Evolutionary conservation across 768 basidiomycete genomes (phyloP).

Genomic region (Phallus indusiatus): DNA sequence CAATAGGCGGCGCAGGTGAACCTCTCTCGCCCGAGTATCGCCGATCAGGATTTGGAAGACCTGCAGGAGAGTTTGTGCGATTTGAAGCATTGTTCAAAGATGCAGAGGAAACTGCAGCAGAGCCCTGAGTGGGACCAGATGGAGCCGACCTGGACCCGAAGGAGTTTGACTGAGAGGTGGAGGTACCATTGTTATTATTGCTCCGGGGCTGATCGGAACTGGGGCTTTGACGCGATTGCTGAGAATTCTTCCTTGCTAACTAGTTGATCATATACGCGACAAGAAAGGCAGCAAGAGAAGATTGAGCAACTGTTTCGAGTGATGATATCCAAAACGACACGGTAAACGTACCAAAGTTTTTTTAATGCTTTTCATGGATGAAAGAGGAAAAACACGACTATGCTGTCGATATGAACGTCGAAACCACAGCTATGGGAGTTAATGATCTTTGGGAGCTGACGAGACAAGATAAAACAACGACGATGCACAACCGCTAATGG

Average conservation of each 20-base stretch:
- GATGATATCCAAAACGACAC: conserved; percentile 7
- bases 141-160: conserved; percentile 5
- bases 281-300: background rate
- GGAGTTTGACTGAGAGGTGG: conserved; percentile 52
- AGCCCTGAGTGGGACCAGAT: conserved; percentile 28
- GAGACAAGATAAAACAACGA: background rate
- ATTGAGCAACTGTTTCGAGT: too few species aligned
- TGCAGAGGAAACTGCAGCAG: conserved; percentile 25
- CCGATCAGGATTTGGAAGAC: conserved; percentile 44
- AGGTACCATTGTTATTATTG: conserved; percentile 32
- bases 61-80: conserved; percentile 21
- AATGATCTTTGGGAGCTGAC: background rate
- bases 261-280: conserved; percentile 21
- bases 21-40: conserved; percentile 41
- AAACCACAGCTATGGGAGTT: background rate
- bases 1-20: conserved; percentile 66
- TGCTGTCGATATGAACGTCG: background rate
- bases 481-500: background rate
- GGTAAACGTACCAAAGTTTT: conserved; percentile 57
- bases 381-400: background rate
- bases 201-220: conserved; percentile 47
- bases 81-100: conserved; percentile 26
- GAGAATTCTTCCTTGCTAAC: conserved; percentile 61
- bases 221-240: conserved; percentile 60
- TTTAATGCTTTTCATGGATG: conserved; percentile 74